Conservation (phyloP, 2,329 filamentous ascomycete genomes). For the Phaeosphaeriaceae sp. region DNA sequence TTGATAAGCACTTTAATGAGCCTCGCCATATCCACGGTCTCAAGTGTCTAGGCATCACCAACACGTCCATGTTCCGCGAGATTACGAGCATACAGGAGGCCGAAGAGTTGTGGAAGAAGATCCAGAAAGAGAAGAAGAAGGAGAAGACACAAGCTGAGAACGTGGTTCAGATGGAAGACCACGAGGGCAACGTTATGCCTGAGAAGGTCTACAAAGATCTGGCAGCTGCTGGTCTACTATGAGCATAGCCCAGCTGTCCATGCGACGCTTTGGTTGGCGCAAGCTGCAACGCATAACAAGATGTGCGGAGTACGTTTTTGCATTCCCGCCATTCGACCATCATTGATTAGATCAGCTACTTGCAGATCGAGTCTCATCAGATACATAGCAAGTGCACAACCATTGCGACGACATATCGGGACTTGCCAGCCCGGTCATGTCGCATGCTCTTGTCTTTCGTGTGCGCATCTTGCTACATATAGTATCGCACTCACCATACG, state of each 20-base stretch:
- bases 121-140: conserved; percentile 83
- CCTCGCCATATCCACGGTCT: conserved; percentile 90
- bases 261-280: neutral
- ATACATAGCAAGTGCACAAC: neutral
- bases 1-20: conserved; percentile 99
- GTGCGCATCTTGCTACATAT: neutral
- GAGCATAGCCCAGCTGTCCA: conserved; percentile 2
- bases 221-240: conserved; percentile 81
- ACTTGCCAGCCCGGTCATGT: neutral
- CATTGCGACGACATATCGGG: neutral
- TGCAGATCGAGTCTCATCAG: neutral
- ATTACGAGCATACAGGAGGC: conserved; percentile 94
- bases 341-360: neutral
- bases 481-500: neutral
- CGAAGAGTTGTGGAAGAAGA: conserved; percentile 87
- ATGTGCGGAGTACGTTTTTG: neutral
- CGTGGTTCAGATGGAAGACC: conserved; percentile 98
- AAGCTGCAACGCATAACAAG: neutral
- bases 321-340: neutral
- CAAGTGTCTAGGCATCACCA: conserved; percentile 92
- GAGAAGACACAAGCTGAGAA: conserved; percentile 78
- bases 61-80: conserved; percentile 88
- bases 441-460: neutral
- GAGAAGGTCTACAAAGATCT: conserved; percentile 97
- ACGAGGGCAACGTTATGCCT: conserved; percentile 97